These are phyloP conservation scores for Phytophthora sp. DNA, from an alignment of 352 stramenopile species.

Conservation along the genomic window DNA sequence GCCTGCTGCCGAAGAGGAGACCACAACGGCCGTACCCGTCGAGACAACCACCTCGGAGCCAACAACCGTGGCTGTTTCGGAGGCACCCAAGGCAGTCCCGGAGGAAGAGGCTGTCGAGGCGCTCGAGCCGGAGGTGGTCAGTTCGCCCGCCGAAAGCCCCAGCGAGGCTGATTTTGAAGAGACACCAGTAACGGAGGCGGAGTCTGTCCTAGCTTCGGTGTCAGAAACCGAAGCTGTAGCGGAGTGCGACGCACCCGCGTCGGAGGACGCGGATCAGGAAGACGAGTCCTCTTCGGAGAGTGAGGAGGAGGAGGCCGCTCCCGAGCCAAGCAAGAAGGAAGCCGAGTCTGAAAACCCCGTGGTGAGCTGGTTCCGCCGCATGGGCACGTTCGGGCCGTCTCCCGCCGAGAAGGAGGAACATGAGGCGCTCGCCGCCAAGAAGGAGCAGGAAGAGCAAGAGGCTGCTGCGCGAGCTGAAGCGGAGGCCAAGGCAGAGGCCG, in stretches of 20 bases:
- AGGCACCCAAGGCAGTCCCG: not conserved
- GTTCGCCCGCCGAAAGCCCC: not conserved
- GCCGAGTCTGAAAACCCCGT: slow-evolving; percentile 29
- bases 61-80: slow-evolving; percentile 1
- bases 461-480: slow-evolving; percentile 16
- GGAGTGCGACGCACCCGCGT: too few species aligned
- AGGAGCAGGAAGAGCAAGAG: slow-evolving; percentile 21
- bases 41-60: not conserved
- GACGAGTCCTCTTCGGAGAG: slow-evolving; percentile 9
- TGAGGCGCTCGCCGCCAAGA: slow-evolving; percentile 6
- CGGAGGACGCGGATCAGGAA: not conserved
- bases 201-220: not conserved
- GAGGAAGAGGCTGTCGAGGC: slow-evolving; percentile 1
- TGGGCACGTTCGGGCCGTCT: slow-evolving; percentile 30
- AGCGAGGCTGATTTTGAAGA: not conserved
- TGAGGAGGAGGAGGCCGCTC: not conserved
- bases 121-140: slow-evolving; percentile 2
- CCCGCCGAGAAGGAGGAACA: slow-evolving; percentile 21
- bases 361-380: slow-evolving; percentile 38
- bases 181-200: not conserved
- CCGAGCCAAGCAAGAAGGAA: slow-evolving; percentile 17
- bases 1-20: not conserved
- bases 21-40: not conserved
- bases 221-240: slow-evolving; percentile 2
- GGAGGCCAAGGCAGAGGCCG: slow-evolving; percentile 13